These are phyloP conservation scores for Durusdinium trenchii DNA, from an alignment of 73 alveolate genomes.

Conservation along the genomic window DNA sequence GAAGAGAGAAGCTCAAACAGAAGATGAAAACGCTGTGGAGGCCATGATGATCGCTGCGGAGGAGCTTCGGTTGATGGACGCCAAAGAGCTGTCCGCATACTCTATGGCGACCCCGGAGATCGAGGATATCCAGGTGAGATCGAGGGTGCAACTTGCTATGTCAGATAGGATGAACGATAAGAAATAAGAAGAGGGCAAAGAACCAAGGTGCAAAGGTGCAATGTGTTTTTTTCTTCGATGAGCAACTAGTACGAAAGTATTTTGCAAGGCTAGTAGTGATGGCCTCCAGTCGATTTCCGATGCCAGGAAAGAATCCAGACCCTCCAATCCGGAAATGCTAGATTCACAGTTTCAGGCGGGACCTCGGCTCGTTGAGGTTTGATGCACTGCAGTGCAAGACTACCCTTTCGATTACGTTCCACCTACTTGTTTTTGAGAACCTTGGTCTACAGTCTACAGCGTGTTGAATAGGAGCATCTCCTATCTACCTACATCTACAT, in stretches of 20 bases:
- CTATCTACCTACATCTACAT: too few relatives aligned
- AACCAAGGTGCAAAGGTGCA: too few relatives aligned
- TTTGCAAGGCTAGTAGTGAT: too few relatives aligned
- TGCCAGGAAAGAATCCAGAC: slow-evolving; percentile 58
- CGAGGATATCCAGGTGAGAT: slow-evolving; percentile 59
- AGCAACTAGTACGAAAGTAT: too few relatives aligned
- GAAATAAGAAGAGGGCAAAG: too few relatives aligned
- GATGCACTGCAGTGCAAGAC: too few relatives aligned
- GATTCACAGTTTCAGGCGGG: slow-evolving; percentile 60
- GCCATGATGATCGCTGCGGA: slow-evolving; percentile 95
- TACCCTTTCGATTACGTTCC: too few relatives aligned
- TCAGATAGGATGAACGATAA: not conserved
- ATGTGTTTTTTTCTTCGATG: too few relatives aligned
- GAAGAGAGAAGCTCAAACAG: too few relatives aligned
- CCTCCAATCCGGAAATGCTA: slow-evolving; percentile 52
- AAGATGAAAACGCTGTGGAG: not conserved
- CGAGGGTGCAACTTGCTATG: not conserved
- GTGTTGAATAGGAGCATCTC: too few relatives aligned
- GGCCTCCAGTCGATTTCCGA: not conserved
- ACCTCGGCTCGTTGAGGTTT: not conserved
- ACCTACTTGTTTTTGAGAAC: too few relatives aligned
- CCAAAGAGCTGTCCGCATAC: slow-evolving; percentile 84
- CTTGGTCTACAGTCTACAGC: too few relatives aligned
- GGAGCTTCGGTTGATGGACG: slow-evolving; percentile 73
- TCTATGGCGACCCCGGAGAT: slow-evolving; percentile 2